Evolutionary conservation across 495 filamentous ascomycete genomes (phyloP), one percentile per base, ranked within the genome.

Genomic region (Aspergillus wentii): DNA sequence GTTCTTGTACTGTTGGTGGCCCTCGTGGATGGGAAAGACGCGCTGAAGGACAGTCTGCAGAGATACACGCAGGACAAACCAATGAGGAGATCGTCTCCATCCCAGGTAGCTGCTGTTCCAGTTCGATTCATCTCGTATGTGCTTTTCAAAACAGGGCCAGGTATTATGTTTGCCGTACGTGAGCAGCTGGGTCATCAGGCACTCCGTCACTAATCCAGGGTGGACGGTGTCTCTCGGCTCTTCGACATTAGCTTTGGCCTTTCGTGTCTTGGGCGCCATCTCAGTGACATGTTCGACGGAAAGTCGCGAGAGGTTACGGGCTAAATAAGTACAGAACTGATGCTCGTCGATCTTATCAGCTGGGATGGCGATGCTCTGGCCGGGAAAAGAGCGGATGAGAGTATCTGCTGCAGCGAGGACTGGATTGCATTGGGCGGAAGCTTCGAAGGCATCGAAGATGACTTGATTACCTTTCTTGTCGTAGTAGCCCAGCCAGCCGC

Each of bases 141-240:
- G 30, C 26, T 53, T 53, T 20, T 34, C 28, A 36, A 53, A 46
- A 1, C 18, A 33, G 17, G 27, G 32, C 27, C 25, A 43, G 4
- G 10, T n/a, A 28, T 40, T 43, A 22, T 35, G 38, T 41, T 46
- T 19, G 3, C 44, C 45, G 33, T 40, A 37, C 8, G 44, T 45
- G 23, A 53, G 30, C 21, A 49, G 41, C 14, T 53, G 44, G 11
- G 61, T 61, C 3, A 59, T 61, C 5, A 86, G 48, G 32, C 81
- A 53, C 20, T 77, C 71, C 0, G 76, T 79, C 13, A 83, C 58
- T 14, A 83, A 61, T 14, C 56, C 59, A 0, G 80, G 80, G 26
- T 76, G 41, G 0, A 48, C 50, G 0, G 79, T 78, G 25, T 85
- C 75, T 14, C 76, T 57, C 13, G 61, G 50, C 40, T 83, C 79